phyloP scores from a whole-genome alignment of 768 basidiomycete genomes.

The Trametes villosa region DNA sequence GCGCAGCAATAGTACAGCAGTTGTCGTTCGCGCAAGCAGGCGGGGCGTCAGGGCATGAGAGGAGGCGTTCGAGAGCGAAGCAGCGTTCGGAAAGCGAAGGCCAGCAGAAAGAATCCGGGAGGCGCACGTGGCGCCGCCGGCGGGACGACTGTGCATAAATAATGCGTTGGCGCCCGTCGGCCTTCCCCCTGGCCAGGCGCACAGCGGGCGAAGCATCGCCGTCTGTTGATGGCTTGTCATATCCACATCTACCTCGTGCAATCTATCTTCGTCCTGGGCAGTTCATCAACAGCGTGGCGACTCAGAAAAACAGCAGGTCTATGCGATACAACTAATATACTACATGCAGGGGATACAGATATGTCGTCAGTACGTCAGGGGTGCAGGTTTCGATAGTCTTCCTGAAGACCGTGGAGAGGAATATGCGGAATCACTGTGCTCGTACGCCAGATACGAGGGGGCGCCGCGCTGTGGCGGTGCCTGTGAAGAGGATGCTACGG shows the following conservation, averaged over 20 bases:
- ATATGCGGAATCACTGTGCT: not conserved
- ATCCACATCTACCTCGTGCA: constrained; percentile 1
- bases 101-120: constrained; percentile 13
- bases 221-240: constrained; percentile 5
- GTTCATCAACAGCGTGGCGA: not conserved
- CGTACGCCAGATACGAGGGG: not conserved
- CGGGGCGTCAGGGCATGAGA: not conserved
- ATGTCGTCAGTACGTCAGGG: constrained; percentile 20
- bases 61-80: not conserved
- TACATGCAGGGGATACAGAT: not conserved
- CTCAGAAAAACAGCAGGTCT: not conserved
- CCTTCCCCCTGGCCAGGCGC: not conserved
- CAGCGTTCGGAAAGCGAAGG: constrained; percentile 11
- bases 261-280: not conserved
- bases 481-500: constrained; percentile 7
- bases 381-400: constrained; percentile 35
- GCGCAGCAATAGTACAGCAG: not conserved
- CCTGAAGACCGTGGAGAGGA: constrained; percentile 19
- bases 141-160: constrained; percentile 15
- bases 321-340: not conserved
- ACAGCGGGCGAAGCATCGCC: constrained; percentile 4
- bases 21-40: not conserved
- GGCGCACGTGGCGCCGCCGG: constrained; percentile 12
- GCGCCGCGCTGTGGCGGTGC: constrained; percentile 10
- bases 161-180: constrained; percentile 9